Evolutionary conservation across 805 yeast species (phyloP), one percentile per base, ranked within the genome.

Genomic region (Candida khao-thaluensis): DNA sequence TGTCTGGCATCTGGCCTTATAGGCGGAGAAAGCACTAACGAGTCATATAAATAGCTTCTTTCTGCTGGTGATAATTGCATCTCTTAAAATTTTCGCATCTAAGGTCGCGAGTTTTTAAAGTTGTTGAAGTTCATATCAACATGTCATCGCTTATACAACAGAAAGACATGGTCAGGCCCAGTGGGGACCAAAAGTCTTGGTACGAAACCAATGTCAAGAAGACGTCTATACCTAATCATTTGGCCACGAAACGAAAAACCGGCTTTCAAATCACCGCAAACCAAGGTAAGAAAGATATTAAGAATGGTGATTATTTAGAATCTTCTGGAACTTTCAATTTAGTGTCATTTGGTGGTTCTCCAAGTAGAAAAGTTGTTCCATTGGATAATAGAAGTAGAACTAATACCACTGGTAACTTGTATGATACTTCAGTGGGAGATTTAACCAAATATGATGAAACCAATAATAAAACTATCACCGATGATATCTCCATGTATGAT

Each of bases 1-100:
- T 70, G 64, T 52, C 99, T 75, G 1, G 96, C 85, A 59, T 93
- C 99, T 2, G 97, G 95, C 44, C 99, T 76, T 22, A 81, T 69
- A 4, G 84, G 77, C 0, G 90, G 83, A 2, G 54, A 42, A 10
- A 68, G 68, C 6, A 69, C 56, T 17, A 91, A 66, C 0, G 96
- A 87, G 36, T 84, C 89, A 52, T 81, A 77, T 17, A 91, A 65
- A 56, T 82, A 91, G 1, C 84, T 72, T 50, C 85, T 73, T 57
- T 85, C 95, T 1, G 93, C 82, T 2, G 83, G 80, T 3, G 93
- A 85, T 38, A 85, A 68, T 24, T 76, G 71, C 90, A 83, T 84
- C 21, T 12, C 24, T 12, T 6, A 17, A 30, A 5, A 8, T 30
- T 18, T 30, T 25, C 28, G 28, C 28, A n/a, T n/a, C n/a, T n/a